These are phyloP conservation scores for Daedaleopsis nitida DNA, from an alignment of 768 basidiomycete species.

Conservation along the genomic window DNA sequence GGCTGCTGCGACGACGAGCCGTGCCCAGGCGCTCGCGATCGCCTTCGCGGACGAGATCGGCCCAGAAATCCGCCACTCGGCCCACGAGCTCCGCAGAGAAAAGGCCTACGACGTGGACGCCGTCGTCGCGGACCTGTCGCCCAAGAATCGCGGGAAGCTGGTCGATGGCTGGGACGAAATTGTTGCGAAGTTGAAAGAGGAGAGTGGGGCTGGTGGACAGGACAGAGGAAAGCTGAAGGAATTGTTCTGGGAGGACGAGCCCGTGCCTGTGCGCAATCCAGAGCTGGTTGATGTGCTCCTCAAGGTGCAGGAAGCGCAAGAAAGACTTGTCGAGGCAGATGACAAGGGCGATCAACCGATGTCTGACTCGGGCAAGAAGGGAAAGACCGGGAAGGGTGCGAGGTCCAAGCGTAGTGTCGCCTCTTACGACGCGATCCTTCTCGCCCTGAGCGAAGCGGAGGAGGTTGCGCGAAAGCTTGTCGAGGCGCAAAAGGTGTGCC, in stretches of 20 bases:
- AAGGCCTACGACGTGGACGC: constrained; percentile 83
- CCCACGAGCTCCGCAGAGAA: constrained; percentile 79
- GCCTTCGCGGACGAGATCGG: constrained; percentile 86
- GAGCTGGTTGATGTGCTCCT: constrained; percentile 88
- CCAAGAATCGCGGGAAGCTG: constrained; percentile 56
- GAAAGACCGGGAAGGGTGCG: constrained; percentile 39
- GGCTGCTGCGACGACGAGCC: constrained; percentile 61
- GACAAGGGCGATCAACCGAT: constrained; percentile 20
- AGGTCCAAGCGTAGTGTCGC: constrained; percentile 77
- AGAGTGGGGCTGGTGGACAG: constrained; percentile 39
- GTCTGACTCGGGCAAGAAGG: constrained; percentile 31
- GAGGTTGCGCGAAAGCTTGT: constrained; percentile 76
- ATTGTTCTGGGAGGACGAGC: constrained; percentile 79
- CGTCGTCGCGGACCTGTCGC: constrained; percentile 66
- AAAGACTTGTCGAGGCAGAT: constrained; percentile 46
- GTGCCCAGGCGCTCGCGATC: constrained; percentile 85
- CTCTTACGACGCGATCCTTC: constrained; percentile 84
- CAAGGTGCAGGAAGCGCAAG: constrained; percentile 79
- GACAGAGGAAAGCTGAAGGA: constrained; percentile 58
- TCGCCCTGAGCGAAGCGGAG: constrained; percentile 88
- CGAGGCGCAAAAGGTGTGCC: constrained; percentile 79
- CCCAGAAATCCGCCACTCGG: constrained; percentile 90
- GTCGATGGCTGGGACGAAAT: constrained; percentile 65
- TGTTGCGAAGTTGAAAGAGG: constrained; percentile 50
- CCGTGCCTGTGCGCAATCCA: constrained; percentile 84